These are phyloP conservation scores for Pichia californica DNA, from an alignment of 805 yeast species.

Conservation along the genomic window DNA sequence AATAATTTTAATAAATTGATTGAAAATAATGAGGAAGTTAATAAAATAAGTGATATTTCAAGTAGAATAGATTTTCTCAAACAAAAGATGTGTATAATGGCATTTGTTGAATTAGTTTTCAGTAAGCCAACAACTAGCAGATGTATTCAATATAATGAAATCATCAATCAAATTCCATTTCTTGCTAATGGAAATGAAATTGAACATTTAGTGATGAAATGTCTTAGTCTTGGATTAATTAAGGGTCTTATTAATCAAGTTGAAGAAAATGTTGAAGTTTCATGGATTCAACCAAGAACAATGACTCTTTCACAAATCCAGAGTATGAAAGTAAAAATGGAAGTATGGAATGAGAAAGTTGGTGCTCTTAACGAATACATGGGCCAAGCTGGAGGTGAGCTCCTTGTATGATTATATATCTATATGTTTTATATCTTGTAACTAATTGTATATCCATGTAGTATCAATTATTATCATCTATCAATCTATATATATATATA, in stretches of 20 bases:
- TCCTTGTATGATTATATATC: slow-evolving; percentile 41
- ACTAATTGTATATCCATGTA: too few species aligned
- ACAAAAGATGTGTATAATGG: slow-evolving; percentile 89
- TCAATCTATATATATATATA: not conserved
- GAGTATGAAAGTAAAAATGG: slow-evolving; percentile 65
- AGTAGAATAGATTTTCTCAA: slow-evolving; percentile 60
- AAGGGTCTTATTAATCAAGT: slow-evolving; percentile 92
- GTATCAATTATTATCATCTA: too few species aligned
- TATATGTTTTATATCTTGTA: not conserved
- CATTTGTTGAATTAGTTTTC: slow-evolving; percentile 83
- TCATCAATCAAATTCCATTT: slow-evolving; percentile 61
- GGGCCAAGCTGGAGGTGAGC: slow-evolving; percentile 52
- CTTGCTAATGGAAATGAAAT: slow-evolving; percentile 61
- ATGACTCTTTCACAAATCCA: slow-evolving; percentile 76
- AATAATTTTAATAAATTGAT: slow-evolving; percentile 46
- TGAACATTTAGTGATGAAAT: slow-evolving; percentile 87
- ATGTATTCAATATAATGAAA: slow-evolving; percentile 63
- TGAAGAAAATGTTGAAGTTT: slow-evolving; percentile 64
- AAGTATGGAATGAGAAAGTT: slow-evolving; percentile 75
- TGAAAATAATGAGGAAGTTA: not conserved
- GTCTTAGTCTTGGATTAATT: slow-evolving; percentile 75
- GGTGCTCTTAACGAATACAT: slow-evolving; percentile 55
- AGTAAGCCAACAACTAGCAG: slow-evolving; percentile 68
- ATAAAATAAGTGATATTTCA: slow-evolving; percentile 33
- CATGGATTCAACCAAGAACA: slow-evolving; percentile 96